Conservation (phyloP, 768 basidiomycete species). For the Leccinum longicurvipes region DNA sequence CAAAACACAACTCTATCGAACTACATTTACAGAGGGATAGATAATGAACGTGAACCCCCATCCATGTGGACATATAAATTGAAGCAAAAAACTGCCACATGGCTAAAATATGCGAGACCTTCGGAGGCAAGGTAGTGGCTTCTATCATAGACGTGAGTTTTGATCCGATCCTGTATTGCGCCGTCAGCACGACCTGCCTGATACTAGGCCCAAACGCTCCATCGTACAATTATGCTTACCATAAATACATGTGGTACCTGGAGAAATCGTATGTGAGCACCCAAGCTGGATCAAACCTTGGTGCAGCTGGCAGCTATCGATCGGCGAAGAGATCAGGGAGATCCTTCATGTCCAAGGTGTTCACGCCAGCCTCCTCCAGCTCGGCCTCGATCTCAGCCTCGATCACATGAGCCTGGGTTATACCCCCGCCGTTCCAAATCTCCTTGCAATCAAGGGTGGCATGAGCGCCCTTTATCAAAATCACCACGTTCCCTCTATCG, state of each 20-base stretch:
- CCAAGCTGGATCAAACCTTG: neutral
- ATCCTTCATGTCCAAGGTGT: conserved; percentile 65
- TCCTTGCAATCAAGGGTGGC: conserved; percentile 67
- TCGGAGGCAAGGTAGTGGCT: neutral
- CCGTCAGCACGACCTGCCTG: neutral
- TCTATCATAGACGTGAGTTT: neutral
- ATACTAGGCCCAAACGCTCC: neutral
- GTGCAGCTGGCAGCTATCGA: conserved; percentile 36
- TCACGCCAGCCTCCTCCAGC: conserved; percentile 66
- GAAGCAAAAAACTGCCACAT: neutral
- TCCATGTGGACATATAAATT: neutral
- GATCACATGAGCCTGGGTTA: conserved; percentile 50
- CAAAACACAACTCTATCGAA: conserved; percentile 1
- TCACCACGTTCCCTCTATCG: conserved; percentile 60
- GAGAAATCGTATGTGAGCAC: neutral
- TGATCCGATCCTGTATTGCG: neutral
- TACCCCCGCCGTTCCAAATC: conserved; percentile 53
- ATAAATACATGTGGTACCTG: neutral
- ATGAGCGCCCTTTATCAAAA: conserved; percentile 62
- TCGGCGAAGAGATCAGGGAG: conserved; percentile 55
- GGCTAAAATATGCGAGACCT: neutral
- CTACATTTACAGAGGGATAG: neutral
- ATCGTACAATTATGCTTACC: conserved; percentile 9
- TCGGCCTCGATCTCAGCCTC: conserved; percentile 62
- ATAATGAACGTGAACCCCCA: neutral